Evolutionary conservation across 805 yeast species (phyloP), one percentile per base, ranked within the genome.

Genomic region (Zygosaccharomyces kombuchaensis): DNA sequence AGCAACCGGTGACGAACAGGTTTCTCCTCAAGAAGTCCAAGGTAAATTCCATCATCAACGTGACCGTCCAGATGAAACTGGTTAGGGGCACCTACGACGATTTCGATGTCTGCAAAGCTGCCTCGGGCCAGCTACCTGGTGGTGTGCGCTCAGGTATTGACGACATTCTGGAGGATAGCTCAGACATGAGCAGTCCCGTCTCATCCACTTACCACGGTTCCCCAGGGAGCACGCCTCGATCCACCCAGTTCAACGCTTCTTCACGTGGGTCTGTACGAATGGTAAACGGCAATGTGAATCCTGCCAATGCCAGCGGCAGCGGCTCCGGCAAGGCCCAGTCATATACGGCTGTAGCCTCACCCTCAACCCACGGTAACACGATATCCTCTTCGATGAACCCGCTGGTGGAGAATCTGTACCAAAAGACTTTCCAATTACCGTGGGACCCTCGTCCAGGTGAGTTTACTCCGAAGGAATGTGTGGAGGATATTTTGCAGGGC

Each of bases 21-120:
- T 88, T 84, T 55, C 67, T 91, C 36, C 69, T 91, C 30, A 82
- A 82, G 56, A 76, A 87, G 22, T 84, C 95, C 1, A 87, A 87
- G 53, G 80, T 91, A 14, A 91, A 91, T 62, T 82, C 95, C 2
- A 84, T 87, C n/a, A 64, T 84, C 32, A 81, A 76, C 48, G 50
- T 87, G 34, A 73, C 82, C 1, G 68, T 86, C n/a, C 69, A 71
- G 4, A 63, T 85, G 54, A 72, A 69, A 34, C 58, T 71, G 36
- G 53, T 68, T 27, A 65, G 73, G 53, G 78, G 70, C 31, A 41
- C 58, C 6, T 66, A 63, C 43, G 47, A 51, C 10, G 70, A 66
- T 30, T 66, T 66, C 39, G 49, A 52, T 23, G 25, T 51, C 3
- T 46, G 63, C 7, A 46, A 45, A 13, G 34, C 40, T 19, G 43